phyloP scores from a whole-genome alignment of 2,329 filamentous ascomycete genomes.

The Calonectria pseudoturangicola region DNA sequence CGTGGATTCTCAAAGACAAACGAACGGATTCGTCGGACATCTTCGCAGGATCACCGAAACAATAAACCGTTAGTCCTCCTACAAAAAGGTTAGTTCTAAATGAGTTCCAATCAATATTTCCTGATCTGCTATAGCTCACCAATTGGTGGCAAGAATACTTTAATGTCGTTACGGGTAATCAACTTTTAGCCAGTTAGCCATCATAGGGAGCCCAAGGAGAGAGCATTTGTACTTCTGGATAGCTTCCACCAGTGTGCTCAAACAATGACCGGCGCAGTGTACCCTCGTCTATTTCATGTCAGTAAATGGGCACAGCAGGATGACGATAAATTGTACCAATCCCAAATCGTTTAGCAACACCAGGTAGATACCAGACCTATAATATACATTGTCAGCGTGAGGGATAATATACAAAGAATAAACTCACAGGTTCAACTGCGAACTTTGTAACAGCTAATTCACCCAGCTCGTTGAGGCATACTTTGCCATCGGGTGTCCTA shows the following conservation, averaged over 20 bases:
- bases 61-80: constrained; percentile 95
- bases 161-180: constrained; percentile 95
- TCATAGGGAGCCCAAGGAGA: not conserved
- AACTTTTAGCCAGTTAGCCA: constrained; percentile 67
- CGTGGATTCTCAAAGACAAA: constrained; percentile 88
- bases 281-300: constrained; percentile 80
- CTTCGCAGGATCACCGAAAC: constrained; percentile 95
- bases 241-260: constrained; percentile 96
- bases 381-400: constrained; percentile 20
- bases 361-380: constrained; percentile 86
- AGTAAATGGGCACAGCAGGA: constrained; percentile 43
- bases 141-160: constrained; percentile 96
- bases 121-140: constrained; percentile 65
- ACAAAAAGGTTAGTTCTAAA: constrained; percentile 36
- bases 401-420: not conserved
- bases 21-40: constrained; percentile 90
- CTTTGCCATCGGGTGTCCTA: constrained; percentile 85
- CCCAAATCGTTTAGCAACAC: constrained; percentile 93
- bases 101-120: no score
- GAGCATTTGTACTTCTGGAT: constrained; percentile 80
- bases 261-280: constrained; percentile 90
- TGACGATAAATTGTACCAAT: constrained; percentile 75
- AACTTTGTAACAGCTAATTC: constrained; percentile 97
- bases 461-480: constrained; percentile 89
- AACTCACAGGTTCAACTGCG: constrained; percentile 90